phyloP scores from a whole-genome alignment of 768 basidiomycete genomes.

The Lentinula raphanica region DNA sequence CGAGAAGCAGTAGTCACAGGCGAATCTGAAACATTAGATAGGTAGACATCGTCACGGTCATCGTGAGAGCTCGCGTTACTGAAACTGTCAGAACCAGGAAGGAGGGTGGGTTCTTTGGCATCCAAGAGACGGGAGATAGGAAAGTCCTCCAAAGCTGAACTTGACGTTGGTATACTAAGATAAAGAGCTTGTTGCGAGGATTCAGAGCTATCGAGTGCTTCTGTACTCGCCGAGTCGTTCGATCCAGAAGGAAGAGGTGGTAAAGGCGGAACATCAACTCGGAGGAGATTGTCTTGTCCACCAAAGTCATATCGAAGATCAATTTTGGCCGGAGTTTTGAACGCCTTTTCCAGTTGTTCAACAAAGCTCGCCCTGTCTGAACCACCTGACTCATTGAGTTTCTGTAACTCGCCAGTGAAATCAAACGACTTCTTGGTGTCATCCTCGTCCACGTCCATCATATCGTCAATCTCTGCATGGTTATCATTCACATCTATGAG shows the following conservation, averaged over 20 bases:
- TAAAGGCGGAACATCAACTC: conserved; percentile 38
- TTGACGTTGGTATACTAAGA: conserved; percentile 16
- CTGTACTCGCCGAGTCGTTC: neutral
- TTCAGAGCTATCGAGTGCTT: neutral
- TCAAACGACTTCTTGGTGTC: conserved; percentile 80
- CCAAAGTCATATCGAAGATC: conserved; percentile 48
- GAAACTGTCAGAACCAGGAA: conserved; percentile 33
- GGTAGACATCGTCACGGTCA: conserved; percentile 8
- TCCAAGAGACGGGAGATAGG: conserved; percentile 15
- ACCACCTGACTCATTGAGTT: conserved; percentile 63
- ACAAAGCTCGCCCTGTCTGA: conserved; percentile 73
- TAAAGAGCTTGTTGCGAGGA: conserved; percentile 2
- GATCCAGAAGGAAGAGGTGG: conserved; percentile 42
- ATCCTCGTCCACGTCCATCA: conserved; percentile 40
- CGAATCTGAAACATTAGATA: conserved; percentile 15
- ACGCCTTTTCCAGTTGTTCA: conserved; percentile 76
- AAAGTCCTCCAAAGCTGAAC: conserved; percentile 1
- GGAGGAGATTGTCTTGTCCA: conserved; percentile 21
- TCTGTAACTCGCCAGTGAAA: conserved; percentile 74
- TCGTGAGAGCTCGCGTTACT: conserved; percentile 28
- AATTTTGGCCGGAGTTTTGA: conserved; percentile 69
- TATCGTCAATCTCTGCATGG: conserved; percentile 35
- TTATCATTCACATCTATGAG: conserved; percentile 38
- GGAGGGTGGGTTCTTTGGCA: conserved; percentile 31
- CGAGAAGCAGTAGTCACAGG: conserved; percentile 32